Conservation (phyloP, 1,139 yeast genomes). For the Pichia sp. region DNA sequence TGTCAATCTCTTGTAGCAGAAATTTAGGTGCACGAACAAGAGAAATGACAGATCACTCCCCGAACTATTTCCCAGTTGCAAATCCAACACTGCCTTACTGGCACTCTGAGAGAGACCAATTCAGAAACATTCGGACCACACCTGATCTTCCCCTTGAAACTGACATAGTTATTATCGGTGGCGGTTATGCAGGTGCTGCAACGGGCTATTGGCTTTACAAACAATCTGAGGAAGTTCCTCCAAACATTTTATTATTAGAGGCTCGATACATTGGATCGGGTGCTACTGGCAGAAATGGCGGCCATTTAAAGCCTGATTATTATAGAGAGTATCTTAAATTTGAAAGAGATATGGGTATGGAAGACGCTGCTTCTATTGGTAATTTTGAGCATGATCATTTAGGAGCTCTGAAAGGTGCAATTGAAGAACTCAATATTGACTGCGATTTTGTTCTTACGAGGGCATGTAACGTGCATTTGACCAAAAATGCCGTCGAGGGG, state of each 20-base stretch:
- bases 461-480: conserved; percentile 31
- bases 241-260: conserved; percentile 31
- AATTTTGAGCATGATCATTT: conserved; percentile 30
- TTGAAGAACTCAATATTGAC: conserved; percentile 29
- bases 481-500: conserved; percentile 11
- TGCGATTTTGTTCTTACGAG: conserved; percentile 32
- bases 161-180: conserved; percentile 31
- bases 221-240: conserved; percentile 14
- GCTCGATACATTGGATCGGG: conserved; percentile 37
- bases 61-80: conserved; percentile 13
- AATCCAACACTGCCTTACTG: conserved; percentile 14
- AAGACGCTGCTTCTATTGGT: conserved; percentile 29
- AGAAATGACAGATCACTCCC: too few relatives aligned
- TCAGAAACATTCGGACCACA: conserved; percentile 17
- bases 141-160: conserved; percentile 20
- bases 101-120: conserved; percentile 20
- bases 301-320: conserved; percentile 36
- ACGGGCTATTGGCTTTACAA: conserved; percentile 28
- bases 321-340: conserved; percentile 22
- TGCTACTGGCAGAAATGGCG: conserved; percentile 43
- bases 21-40: too few relatives aligned
- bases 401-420: conserved; percentile 23
- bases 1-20: too few relatives aligned
- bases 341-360: conserved; percentile 21
- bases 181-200: conserved; percentile 36